Conservation (phyloP, 1,284 basidiomycete species). For the Meira miltonrushii region DNA sequence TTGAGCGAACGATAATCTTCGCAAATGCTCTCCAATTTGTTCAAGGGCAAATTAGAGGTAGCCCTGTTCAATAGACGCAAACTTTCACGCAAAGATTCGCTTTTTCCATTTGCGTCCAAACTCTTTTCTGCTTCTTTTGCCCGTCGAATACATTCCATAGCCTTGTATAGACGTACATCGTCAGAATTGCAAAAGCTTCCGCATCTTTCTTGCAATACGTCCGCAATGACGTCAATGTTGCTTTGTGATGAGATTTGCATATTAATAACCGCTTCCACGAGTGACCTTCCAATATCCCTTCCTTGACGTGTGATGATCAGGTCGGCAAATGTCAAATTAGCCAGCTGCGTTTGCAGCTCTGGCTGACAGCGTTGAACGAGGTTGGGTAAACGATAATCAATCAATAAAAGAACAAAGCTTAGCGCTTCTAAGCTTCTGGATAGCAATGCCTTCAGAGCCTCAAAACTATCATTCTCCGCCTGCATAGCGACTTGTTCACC, state of each 20-base stretch:
- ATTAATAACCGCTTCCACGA: slow-evolving; percentile 93
- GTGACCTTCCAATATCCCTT: slow-evolving; percentile 72
- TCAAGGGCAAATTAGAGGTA: slow-evolving; percentile 73
- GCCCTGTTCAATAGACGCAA: slow-evolving; percentile 74
- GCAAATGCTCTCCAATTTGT: slow-evolving; percentile 76
- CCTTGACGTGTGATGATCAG: slow-evolving; percentile 71
- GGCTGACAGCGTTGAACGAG: slow-evolving; percentile 59
- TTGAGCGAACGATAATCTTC: slow-evolving; percentile 77
- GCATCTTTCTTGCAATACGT: slow-evolving; percentile 86
- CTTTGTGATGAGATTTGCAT: slow-evolving; percentile 94
- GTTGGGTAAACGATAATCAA: slow-evolving; percentile 83
- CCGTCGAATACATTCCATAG: slow-evolving; percentile 84
- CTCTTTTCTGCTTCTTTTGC: slow-evolving; percentile 69
- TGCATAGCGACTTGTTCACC: slow-evolving; percentile 47
- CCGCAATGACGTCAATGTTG: slow-evolving; percentile 91
- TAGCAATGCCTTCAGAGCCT: slow-evolving; percentile 67
- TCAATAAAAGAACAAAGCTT: slow-evolving; percentile 83
- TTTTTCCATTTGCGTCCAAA: slow-evolving; percentile 61
- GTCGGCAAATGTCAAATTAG: slow-evolving; percentile 35
- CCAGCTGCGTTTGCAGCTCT: slow-evolving; percentile 28
- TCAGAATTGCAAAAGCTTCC: slow-evolving; percentile 96
- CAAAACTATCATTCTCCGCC: slow-evolving; percentile 75
- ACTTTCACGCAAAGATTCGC: slow-evolving; percentile 21
- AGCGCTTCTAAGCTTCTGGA: slow-evolving; percentile 62
- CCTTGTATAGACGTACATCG: slow-evolving; percentile 98